A percentile compares a stretch with the other conserved stretches of the same genome.
Conservation (phyloP, 176 grass and related monocot species). For the Ampelocalamus luodianensis region DNA sequence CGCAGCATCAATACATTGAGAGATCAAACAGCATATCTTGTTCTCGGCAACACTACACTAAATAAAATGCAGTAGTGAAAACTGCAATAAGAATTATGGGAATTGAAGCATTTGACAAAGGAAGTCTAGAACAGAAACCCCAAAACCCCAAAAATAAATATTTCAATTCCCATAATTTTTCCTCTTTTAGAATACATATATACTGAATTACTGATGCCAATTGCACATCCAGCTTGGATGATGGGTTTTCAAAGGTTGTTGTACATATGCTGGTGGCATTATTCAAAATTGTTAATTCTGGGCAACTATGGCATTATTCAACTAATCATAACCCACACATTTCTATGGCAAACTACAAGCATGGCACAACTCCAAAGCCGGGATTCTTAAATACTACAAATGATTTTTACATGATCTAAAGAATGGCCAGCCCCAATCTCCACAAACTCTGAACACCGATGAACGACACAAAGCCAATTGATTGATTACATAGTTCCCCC, state of each 20-base stretch:
- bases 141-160: background rate
- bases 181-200: background rate
- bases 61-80: background rate
- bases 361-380: background rate
- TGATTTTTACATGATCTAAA: slow-evolving; percentile 35
- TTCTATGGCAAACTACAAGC: slow-evolving; percentile 21
- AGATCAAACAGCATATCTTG: background rate
- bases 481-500: slow-evolving; percentile 11
- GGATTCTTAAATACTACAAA: background rate
- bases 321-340: background rate
- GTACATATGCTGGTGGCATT: background rate
- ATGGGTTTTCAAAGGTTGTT: background rate
- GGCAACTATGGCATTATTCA: background rate
- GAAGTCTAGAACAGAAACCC: background rate
- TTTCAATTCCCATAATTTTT: background rate
- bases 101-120: background rate
- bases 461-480: slow-evolving; percentile 29
- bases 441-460: slow-evolving; percentile 23
- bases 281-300: background rate
- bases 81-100: background rate
- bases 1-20: background rate
- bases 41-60: background rate
- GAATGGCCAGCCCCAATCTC: background rate
- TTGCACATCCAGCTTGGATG: background rate
- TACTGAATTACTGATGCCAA: slow-evolving; percentile 1